Evolutionary conservation across 106 monocot genomes (phyloP), one percentile per base, ranked within the genome.

Genomic region (Dioscorea zingiberensis): DNA sequence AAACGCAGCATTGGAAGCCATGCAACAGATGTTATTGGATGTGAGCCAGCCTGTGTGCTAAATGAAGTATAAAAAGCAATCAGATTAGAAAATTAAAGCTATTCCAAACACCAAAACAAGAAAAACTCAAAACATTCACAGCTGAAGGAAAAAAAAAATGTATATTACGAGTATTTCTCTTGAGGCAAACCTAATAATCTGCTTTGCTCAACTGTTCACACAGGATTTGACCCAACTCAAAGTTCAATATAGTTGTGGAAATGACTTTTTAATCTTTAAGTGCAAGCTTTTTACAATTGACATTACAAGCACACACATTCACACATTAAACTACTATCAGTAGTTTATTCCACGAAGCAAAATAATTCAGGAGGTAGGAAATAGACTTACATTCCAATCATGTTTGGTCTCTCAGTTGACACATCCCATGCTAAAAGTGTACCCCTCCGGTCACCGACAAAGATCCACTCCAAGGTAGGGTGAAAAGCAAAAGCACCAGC

Each of bases 391-490:
- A 98, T 98, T 73, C 97, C 97, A 64, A 98, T 98, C 89, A 98
- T 86, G 71, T 77, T 84, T 69, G 97, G 97, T 23, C 86, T 86
- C 69, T 93, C 92, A 60, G 93, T 89, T 62, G 97, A 98, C 44
- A 98, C 97, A 74, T 98, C 97, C 97, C 97, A 98, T 51, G 92
- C 97, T 73, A 98, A 73, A 74, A 98, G 86, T 30, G 92, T 69
- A 47, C 97, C 97, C 48, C 76, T 77, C 60, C 92, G 81, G 55
- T 98, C 97, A 69, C 97, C 97, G 71, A 98, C 72, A 78, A 98
- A 98, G 56, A 98, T 80, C 92, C 92, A 93, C 64, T 98, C 97
- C 64, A 98, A 63, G 57, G 92, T 93, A 65, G 97, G 97, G 86
- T 98, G 97, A 74, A 98, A 98, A 38, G 88, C 88, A 76, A 98